Evolutionary conservation across 495 filamentous ascomycete species (phyloP), one percentile per base, ranked within the genome.

Genomic region (Sphaerosporella brunnea): DNA sequence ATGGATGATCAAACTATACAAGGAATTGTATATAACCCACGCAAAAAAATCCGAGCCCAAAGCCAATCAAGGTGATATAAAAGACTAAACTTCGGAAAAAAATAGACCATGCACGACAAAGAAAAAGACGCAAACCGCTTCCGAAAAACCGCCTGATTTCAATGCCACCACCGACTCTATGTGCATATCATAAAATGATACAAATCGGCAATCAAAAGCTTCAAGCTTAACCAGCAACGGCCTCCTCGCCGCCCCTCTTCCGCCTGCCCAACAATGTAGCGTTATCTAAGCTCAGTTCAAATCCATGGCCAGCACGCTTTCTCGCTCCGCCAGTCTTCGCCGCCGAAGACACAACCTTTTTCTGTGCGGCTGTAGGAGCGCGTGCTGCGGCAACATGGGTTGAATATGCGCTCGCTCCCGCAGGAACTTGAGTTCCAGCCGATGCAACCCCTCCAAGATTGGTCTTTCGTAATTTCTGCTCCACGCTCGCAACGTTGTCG

Each of bases 221-320:
- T n/a, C n/a, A n/a, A n/a, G n/a, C n/a, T 25, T 39, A 48, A 48
- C 45, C 36, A 16, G 45, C 45, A 20, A 46, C 43, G 4, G 45
- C 8, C 32, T 39, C 45, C 32, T 39, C 45, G 5, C 35, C 45
- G 16, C 45, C 45, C 5, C 45, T 15, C 60, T 75, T 73, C 2
- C 90, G 70, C 51, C 86, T 72, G 7, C 85, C 86, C 0, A 97
- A 66, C 48, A 97, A 66, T 19, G 86, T 94, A 2, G 92, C 79
- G 48, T 85, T 84, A 49, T 93, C 82, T 13, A 97, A 66, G 60
- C 75, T 94, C 24, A 97, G 71, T 63, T 97, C 90, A 53, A 97
- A 97, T 0, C 80, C 76, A 18, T 30, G 41, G 19, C 76, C 78
- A 41, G 75, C 70, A 47, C 73, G 71, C 49, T 71, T 72, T 9